Base-by-base conservation (phyloP, 1,139 yeast species). In the Blastobotrys aristatus region DNA sequence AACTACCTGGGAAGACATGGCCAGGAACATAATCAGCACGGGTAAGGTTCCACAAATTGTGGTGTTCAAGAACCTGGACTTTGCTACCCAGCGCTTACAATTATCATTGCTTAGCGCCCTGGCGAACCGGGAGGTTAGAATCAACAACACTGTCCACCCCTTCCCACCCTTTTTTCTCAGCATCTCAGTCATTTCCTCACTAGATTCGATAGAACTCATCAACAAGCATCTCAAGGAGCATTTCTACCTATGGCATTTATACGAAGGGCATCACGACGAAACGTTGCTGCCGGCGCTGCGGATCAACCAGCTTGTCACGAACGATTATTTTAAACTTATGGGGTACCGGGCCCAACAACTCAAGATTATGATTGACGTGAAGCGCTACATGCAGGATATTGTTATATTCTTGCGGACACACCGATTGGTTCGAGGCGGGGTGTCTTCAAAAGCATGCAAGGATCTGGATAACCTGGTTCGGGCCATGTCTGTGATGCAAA, bases 331-430 rank as follows among this genome's bases (percentile, higher is more conserved):
- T n/a, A 24, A 31, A 17, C 20, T 14, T n/a, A 32, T 35, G 42
- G 40, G 45, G 8, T 37, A 26, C 24, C 21, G 30, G 11, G 22
- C 42, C 21, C 17, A 27, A 10, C 43, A 36, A 41, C 67, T 76
- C 8, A 57, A 57, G 1, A 60, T 76, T 14, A 66, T 68, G 1
- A 71, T 78, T 0, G 82, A 79, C 45, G 64, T 79, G 34, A 59
- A 60, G 40, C 61, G 80, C n/a, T 79, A 79, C 56, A 71, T 77
- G 57, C 76, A 77, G 53, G 83, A 79, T 57, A 68, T 79, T 17
- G 61, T 76, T 1, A 66, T 78, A 2, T 75, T 71, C 54, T 57
- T 75, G 2, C 64, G 84, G 34, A 70, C 71, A 45, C 81, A 79
- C 53, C 60, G 84, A 32, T 69, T 77, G 55, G 76, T 77, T 2